These are phyloP conservation scores for Alternaria brassicae DNA, from an alignment of 2,329 filamentous ascomycete species.

Conservation along the genomic window DNA sequence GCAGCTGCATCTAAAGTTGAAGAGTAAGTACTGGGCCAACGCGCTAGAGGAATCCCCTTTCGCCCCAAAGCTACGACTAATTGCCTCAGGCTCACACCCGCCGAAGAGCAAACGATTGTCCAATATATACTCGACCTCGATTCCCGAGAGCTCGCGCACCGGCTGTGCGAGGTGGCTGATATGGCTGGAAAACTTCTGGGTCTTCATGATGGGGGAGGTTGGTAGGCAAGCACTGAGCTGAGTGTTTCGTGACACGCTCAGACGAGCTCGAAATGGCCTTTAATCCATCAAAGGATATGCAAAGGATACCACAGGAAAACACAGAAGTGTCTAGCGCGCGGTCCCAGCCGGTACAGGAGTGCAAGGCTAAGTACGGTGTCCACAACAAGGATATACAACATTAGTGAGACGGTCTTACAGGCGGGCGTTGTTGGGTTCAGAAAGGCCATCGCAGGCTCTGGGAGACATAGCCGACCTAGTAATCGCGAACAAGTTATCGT, in stretches of 20 bases:
- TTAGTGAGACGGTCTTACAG: too few relatives aligned
- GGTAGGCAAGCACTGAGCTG: slow-evolving; percentile 20
- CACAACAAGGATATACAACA: too few relatives aligned
- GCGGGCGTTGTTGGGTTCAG: slow-evolving; percentile 11
- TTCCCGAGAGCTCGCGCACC: slow-evolving; percentile 16
- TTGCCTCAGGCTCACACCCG: neutral
- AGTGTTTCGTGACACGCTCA: slow-evolving; percentile 19
- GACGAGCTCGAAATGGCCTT: slow-evolving; percentile 24
- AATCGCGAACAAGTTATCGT: too few relatives aligned
- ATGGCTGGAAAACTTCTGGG: slow-evolving; percentile 29
- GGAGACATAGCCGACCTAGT: too few relatives aligned
- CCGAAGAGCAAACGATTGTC: slow-evolving; percentile 23
- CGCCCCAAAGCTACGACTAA: too few relatives aligned
- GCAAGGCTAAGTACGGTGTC: neutral
- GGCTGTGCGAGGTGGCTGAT: slow-evolving; percentile 22
- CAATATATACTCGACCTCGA: slow-evolving; percentile 25
- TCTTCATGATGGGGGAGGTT: slow-evolving; percentile 9
- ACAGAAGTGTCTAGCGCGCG: slow-evolving; percentile 13
- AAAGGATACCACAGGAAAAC: slow-evolving; percentile 16
- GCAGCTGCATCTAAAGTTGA: too few relatives aligned
- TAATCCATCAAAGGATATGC: slow-evolving; percentile 16
- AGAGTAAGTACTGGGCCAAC: too few relatives aligned
- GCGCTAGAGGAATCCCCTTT: too few relatives aligned
- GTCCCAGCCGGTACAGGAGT: slow-evolving; percentile 20
- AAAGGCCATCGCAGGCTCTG: neutral